Conservation (phyloP, 2,329 filamentous ascomycete species). For the Ophiostoma ulmi region DNA sequence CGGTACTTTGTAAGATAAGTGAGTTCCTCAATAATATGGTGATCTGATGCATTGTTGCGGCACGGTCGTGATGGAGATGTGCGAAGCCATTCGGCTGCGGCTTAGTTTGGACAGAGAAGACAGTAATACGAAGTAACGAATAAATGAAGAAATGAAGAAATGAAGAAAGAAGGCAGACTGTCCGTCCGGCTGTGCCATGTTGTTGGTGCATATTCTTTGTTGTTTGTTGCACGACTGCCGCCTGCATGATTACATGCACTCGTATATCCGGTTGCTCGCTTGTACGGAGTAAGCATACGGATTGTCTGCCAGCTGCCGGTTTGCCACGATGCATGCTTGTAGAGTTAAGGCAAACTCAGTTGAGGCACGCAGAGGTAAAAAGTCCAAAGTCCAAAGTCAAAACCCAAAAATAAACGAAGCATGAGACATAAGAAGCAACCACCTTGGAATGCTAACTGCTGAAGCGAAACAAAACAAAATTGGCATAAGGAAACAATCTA, state of each 20-base stretch:
- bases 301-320: neutral
- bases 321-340: neutral
- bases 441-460: neutral
- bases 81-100: neutral
- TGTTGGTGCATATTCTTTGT: neutral
- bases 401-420: neutral
- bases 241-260: neutral
- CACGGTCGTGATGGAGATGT: neutral
- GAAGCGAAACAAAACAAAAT: neutral
- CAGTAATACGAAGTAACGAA: neutral
- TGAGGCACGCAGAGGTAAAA: neutral
- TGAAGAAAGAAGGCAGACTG: neutral
- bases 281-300: neutral
- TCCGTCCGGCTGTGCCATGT: neutral
- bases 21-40: neutral
- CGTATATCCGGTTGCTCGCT: neutral
- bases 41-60: neutral
- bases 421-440: neutral
- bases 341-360: neutral
- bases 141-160: neutral
- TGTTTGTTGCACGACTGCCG: neutral
- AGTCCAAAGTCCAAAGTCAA: no score
- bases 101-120: neutral
- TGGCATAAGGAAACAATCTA: conserved; percentile 6
- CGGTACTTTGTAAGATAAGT: neutral